Evolutionary conservation across 306 rosid species (phyloP), one percentile per base, ranked within the genome.

Genomic region (Acacia confusa): DNA sequence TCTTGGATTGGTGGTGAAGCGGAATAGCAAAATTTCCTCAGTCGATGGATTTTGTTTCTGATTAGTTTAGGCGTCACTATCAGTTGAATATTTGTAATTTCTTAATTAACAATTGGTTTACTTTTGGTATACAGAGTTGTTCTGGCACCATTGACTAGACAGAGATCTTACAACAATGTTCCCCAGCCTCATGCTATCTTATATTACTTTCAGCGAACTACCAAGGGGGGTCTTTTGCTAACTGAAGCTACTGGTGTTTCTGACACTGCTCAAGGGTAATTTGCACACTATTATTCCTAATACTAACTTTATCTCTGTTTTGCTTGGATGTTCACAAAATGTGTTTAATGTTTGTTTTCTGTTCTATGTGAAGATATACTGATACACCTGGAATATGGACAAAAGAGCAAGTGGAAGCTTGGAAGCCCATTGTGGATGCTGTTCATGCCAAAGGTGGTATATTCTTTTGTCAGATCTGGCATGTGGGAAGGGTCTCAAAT

Each of bases 151-250:
- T 36, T 90, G 77, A 79, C 84, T 3, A 82, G 89, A 66, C 81
- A 50, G n/a, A 86, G 90, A 66, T 88, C 91, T 9, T 86, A 84
- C 50, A 44, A 55, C 53, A 81, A 84, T 72, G 85, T 88, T 73
- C 90, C 94, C 52, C 90, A 86, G 82, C 85, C 89, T 0, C 90
- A 86, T 76, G 94, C 89, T 27, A 66, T 88, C 57, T 82, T 92
- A 44, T 89, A 89, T 83, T 90, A 91, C 77, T 83, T 93, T 45
- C 91, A 90, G 70, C 86, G 93, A 81, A 25, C 91, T 52, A 38
- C 89, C 30, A 71, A 79, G 40, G 91, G 89, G 0, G 90, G 90
- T 16, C 72, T 90, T 79, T 75, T 90, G 72, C 78, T 86, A 32
- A 10, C 89, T 27, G 92, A 88, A 78, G 91, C 90, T 30, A 78